Base-by-base conservation (phyloP, 306 rosid genomes). In the Carpinus viminea region DNA sequence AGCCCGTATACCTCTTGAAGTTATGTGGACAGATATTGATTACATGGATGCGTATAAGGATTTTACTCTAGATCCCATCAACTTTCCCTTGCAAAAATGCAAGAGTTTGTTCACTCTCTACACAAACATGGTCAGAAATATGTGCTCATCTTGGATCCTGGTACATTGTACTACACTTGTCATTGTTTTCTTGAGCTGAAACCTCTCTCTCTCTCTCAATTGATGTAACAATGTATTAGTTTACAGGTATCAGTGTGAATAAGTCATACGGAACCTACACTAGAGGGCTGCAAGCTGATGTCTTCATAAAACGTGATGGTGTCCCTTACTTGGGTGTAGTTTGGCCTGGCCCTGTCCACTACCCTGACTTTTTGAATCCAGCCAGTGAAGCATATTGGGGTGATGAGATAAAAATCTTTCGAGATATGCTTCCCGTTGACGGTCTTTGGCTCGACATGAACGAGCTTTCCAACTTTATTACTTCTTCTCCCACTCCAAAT, bases 361-460 rank as follows among this genome's bases (percentile, higher is more conserved):
- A 18, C 77, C 97, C 96, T 68, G 97, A 94, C 76, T 94, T 94
- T 81, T 73, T 90, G 75, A 85, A 92, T 68, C 97, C 98, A 59
- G 38, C 0, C 1, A 83, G 79, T 84, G 86, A 79, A 76, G 41
- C 8, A 1, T 92, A 68, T 81, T 92, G 97, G 96, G 82, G 87
- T 48, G 82, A 60, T 38, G 98, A 94, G 91, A 91, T 92, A 66
- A 87, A 86, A 86, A 24, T 80, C 48, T 92, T 94, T 80, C 81
- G 28, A 43, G 89, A 80, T 18, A 60, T 73, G 52, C 86, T 94
- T 66, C 89, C 95, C 43, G 78, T 92, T 71, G 97, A 94, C 59
- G 98, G 98, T 71, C 75, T 94, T 51, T 94, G 97, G 98, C 56
- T 94, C 47, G 97, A 94, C 82, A 94, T 94, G 97, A 94, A 94